These are phyloP conservation scores for Chlamydomonas incerta DNA, from an alignment of 139 green algal species.

Conservation along the genomic window DNA sequence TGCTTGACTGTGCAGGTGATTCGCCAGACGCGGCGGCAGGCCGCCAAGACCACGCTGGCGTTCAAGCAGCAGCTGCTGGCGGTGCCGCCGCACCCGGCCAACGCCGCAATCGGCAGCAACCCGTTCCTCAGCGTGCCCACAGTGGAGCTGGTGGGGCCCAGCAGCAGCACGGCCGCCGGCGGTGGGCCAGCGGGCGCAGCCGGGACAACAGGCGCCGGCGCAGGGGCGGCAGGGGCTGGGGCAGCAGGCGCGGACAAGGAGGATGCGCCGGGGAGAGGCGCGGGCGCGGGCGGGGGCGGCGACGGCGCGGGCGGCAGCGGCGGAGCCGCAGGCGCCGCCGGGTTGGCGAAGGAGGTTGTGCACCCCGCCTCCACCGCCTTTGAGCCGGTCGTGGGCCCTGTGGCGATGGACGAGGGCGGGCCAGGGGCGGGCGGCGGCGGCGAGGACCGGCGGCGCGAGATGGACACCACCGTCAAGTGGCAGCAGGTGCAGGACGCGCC, in stretches of 20 bases:
- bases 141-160: constrained; percentile 35
- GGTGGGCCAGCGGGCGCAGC: not conserved
- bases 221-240: not conserved
- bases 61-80: constrained; percentile 52
- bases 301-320: not conserved
- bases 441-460: constrained; percentile 29
- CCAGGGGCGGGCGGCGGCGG: not conserved
- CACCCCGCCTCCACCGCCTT: constrained; percentile 19
- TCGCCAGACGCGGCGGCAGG: constrained; percentile 13
- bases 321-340: not conserved
- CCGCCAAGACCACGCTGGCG: constrained; percentile 46
- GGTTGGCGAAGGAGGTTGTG: not conserved
- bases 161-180: not conserved
- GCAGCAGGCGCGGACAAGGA: not conserved
- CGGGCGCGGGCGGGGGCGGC: not conserved
- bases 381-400: constrained; percentile 26
- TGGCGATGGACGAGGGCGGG: constrained; percentile 4
- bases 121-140: constrained; percentile 48
- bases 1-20: not conserved
- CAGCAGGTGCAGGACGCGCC: constrained; percentile 32
- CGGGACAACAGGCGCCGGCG: not conserved
- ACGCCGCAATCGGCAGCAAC: constrained; percentile 34
- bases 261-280: not conserved
- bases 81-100: constrained; percentile 6
- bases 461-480: constrained; percentile 38